Percentiles rank a stretch among this genome's conserved stretches.
Evolutionary conservation across 2,329 filamentous ascomycete species (phyloP).

Genomic region (Trichoderma sp.): DNA sequence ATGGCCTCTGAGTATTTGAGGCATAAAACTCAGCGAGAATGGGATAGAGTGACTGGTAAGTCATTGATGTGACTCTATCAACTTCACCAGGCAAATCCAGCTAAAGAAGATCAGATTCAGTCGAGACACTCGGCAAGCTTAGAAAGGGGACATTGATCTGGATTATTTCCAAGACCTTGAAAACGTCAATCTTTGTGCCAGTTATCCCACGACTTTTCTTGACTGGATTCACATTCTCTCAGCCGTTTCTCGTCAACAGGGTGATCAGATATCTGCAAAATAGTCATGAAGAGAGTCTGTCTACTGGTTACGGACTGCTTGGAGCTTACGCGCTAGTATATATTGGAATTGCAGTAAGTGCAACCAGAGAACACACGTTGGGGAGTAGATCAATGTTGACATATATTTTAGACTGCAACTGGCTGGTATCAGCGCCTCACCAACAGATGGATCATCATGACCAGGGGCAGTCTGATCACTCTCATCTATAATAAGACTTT

Average conservation of each 20-base stretch:
- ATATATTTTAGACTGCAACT: not conserved
- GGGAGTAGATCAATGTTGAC: not conserved
- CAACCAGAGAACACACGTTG: not conserved
- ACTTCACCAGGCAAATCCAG: not conserved
- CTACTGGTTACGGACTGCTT: not conserved
- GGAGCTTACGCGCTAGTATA: not conserved
- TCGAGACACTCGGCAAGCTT: not conserved
- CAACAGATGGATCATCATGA: not conserved
- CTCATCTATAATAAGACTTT: not conserved
- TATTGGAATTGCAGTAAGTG: not conserved
- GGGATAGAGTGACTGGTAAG: not conserved
- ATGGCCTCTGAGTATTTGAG: not conserved
- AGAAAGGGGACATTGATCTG: not conserved
- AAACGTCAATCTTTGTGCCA: not conserved
- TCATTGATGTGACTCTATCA: not conserved
- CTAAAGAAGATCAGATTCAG: not conserved
- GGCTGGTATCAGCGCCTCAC: not conserved
- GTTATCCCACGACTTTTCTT: not conserved
- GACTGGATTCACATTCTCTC: not conserved
- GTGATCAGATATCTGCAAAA: not conserved
- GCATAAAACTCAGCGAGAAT: not conserved
- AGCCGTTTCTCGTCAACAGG: not conserved
- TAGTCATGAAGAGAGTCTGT: not conserved
- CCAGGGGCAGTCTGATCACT: not conserved
- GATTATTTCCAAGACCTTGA: not conserved